Conservation (phyloP, 306 rosid genomes). For the Prunus mira region DNA sequence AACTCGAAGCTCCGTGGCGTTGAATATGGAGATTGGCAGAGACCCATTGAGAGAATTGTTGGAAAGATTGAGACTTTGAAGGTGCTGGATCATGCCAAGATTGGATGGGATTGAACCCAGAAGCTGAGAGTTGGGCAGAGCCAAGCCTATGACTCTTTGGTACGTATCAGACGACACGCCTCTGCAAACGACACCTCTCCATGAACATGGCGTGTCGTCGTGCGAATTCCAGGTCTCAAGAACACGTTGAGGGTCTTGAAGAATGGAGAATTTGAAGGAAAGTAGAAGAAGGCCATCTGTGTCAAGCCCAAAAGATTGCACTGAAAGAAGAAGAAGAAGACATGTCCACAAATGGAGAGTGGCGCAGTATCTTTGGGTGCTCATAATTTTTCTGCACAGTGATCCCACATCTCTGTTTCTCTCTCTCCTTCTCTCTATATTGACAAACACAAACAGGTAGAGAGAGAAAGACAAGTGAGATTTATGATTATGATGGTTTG, state of each 20-base stretch:
- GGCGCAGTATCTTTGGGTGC: not conserved
- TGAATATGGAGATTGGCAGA: conserved; percentile 52
- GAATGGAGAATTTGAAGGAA: conserved; percentile 57
- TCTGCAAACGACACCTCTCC: conserved; percentile 72
- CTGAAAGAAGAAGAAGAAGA: conserved; percentile 10
- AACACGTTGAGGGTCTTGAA: conserved; percentile 49
- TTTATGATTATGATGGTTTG: conserved; percentile 25
- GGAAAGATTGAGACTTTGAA: conserved; percentile 71
- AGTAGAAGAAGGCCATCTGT: conserved; percentile 61
- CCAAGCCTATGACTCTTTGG: conserved; percentile 43
- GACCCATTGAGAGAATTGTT: conserved; percentile 83
- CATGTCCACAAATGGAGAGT: conserved; percentile 24
- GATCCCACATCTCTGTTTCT: conserved; percentile 41
- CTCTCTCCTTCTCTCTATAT: not conserved
- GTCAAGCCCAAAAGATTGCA: conserved; percentile 37
- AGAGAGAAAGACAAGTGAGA: conserved; percentile 19
- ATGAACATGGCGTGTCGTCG: conserved; percentile 67
- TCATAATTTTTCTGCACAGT: conserved; percentile 42
- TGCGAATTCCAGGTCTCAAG: conserved; percentile 51
- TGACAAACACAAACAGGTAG: conserved; percentile 11
- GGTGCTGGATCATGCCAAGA: conserved; percentile 61
- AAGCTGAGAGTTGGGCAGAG: conserved; percentile 64
- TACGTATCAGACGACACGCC: not conserved
- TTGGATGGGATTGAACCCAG: conserved; percentile 65
- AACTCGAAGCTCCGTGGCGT: conserved; percentile 44